phyloP scores from a whole-genome alignment of 1,139 yeast species.

The Kurtzmaniella natalensis region DNA sequence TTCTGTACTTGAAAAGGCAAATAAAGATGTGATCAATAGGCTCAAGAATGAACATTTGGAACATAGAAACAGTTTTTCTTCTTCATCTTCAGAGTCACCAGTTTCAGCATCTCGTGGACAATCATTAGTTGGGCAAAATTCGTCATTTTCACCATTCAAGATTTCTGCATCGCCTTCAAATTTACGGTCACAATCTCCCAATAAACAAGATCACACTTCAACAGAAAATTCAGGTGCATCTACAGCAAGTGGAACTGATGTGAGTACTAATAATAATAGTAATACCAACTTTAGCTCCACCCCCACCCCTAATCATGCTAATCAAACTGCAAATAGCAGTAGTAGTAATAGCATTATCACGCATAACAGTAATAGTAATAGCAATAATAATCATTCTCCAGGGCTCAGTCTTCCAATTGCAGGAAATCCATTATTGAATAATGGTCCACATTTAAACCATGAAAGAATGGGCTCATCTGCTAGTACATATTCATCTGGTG shows the following conservation, averaged over 20 bases:
- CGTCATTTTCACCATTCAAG: slow-evolving; percentile 28
- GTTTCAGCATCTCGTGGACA: slow-evolving; percentile 35
- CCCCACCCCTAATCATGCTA: too few species aligned
- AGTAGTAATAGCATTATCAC: slow-evolving; percentile 4
- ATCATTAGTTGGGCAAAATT: slow-evolving; percentile 23
- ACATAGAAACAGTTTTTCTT: slow-evolving; percentile 40
- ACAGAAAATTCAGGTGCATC: slow-evolving; percentile 11
- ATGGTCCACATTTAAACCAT: slow-evolving; percentile 17
- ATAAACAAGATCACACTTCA: slow-evolving; percentile 4
- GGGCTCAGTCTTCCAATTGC: neutral
- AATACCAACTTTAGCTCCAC: too few species aligned
- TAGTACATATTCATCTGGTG: slow-evolving; percentile 35
- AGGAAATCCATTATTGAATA: neutral
- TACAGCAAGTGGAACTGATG: slow-evolving; percentile 20
- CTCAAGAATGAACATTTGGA: slow-evolving; percentile 79
- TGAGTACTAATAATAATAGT: slow-evolving; percentile 16
- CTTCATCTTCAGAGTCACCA: slow-evolving; percentile 41
- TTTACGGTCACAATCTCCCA: slow-evolving; percentile 6
- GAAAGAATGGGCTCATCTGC: slow-evolving; percentile 33
- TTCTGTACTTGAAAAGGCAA: slow-evolving; percentile 87
- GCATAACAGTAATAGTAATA: neutral
- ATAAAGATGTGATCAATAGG: slow-evolving; percentile 85
- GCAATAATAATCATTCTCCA: slow-evolving; percentile 5
- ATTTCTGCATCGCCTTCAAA: slow-evolving; percentile 31
- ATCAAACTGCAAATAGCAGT: slow-evolving; percentile 1